Base-by-base conservation (phyloP, 768 basidiomycete genomes). In the Xerocomellus intermedius region DNA sequence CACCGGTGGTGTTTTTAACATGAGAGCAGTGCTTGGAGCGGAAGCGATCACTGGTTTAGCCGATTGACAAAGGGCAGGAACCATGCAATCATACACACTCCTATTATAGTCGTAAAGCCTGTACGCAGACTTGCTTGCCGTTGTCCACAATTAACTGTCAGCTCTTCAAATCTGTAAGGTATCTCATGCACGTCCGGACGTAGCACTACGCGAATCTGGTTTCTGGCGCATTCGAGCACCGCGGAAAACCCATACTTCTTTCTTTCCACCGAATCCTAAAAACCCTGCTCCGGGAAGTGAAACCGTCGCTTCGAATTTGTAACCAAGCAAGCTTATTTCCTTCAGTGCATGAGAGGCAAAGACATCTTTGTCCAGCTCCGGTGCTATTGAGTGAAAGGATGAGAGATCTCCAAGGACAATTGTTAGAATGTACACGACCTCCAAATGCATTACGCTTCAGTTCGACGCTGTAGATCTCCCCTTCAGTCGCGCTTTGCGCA, bases 211-310 rank as follows among this genome's bases (percentile, higher is more conserved):
- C 8, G 69, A 69, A 43, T 69, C 72, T 19, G 66, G 43, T 48
- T 69, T 61, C 50, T 71, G 59, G 50, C 63, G 71, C 52, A 55
- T 52, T 55, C 62, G 64, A 37, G 50, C 60, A 47, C 83, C 75
- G 59, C 79, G 79, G 74, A 90, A 88, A 24, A 90, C 75, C 73
- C 87, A 82, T 16, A 87, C 61, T 66, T 89, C 87, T 62, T 76
- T 80, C 54, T 78, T 76, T 16, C 69, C 63, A 16, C 74, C 69
- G 24, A 80, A 63, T 22, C 74, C 73, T 45, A 78, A 61, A 28
- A 75, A 57, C 5, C 74, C 73, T 12, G 63, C 53, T 6, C 70
- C 63, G 2, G 77, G 82, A 63, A 91, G 77, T 0, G 83, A 81
- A n/a, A 91, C 69, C 21, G 84, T 80, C 2, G 86, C 85, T 59